Conservation (phyloP, 1,284 basidiomycete species). For the Fistulinella cinereoalba region DNA sequence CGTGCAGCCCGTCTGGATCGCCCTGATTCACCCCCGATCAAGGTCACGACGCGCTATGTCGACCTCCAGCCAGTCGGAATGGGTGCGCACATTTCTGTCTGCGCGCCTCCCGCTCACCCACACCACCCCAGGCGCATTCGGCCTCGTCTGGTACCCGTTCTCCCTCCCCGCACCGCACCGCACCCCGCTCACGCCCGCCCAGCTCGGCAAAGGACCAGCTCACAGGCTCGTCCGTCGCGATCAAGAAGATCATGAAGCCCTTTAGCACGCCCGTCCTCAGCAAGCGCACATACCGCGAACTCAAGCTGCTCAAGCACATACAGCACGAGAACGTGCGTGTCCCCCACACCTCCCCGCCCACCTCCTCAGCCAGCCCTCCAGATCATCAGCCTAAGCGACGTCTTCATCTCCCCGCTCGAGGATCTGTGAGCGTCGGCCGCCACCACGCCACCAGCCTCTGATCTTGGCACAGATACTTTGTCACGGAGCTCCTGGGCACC, state of each 20-base stretch:
- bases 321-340: conserved; percentile 91
- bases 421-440: conserved; percentile 92
- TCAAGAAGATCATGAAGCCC: conserved; percentile 99
- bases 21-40: conserved; percentile 23
- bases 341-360: neutral
- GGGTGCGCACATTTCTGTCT: conserved; percentile 58
- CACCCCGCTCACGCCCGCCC: conserved; percentile 10
- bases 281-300: conserved; percentile 97
- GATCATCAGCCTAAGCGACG: conserved; percentile 98
- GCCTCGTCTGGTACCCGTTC: conserved; percentile 79
- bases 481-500: conserved; percentile 98
- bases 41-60: conserved; percentile 98
- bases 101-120: conserved; percentile 13
- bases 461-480: conserved; percentile 98
- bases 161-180: conserved; percentile 24
- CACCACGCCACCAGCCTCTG: no score
- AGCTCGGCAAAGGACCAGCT: conserved; percentile 98
- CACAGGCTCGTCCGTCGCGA: conserved; percentile 90
- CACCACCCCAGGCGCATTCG: conserved; percentile 70
- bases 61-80: conserved; percentile 99
- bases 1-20: conserved; percentile 8
- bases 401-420: conserved; percentile 98
- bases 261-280: conserved; percentile 97
- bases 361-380: conserved; percentile 35
- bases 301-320: conserved; percentile 98